Evolutionary conservation across 1,139 yeast species (phyloP).

Genomic region (Saccharomycopsis phalli): DNA sequence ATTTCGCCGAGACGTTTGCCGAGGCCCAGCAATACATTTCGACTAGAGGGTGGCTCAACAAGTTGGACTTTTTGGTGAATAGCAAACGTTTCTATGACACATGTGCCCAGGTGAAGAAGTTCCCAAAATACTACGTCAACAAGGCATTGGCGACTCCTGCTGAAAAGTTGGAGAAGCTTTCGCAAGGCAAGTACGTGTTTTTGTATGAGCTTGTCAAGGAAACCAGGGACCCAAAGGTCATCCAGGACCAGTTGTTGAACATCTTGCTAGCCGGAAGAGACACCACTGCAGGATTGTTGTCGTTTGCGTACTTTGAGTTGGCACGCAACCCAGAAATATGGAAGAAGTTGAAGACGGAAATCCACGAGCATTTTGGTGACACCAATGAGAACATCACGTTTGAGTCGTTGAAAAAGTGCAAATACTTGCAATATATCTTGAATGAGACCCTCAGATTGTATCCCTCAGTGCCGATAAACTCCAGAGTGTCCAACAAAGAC

Average conservation of each 20-base stretch:
- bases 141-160: neutral
- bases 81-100: neutral
- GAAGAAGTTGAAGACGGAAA: neutral
- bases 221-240: neutral
- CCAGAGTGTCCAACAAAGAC: neutral
- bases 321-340: neutral
- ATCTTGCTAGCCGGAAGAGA: neutral
- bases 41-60: neutral
- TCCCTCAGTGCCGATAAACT: neutral
- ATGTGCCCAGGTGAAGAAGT: neutral
- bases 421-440: neutral
- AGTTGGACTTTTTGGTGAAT: neutral
- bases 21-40: neutral
- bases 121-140: neutral
- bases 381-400: neutral
- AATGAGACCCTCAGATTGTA: neutral
- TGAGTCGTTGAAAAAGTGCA: neutral
- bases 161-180: neutral
- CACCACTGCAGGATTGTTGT: neutral
- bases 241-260: neutral
- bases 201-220: constrained; percentile 1
- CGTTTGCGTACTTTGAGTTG: neutral
- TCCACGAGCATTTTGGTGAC: neutral
- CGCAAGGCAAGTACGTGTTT: neutral
- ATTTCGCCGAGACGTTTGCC: neutral